phyloP scores from a whole-genome alignment of 768 basidiomycete species.

The Sporobolomyces roseus region DNA sequence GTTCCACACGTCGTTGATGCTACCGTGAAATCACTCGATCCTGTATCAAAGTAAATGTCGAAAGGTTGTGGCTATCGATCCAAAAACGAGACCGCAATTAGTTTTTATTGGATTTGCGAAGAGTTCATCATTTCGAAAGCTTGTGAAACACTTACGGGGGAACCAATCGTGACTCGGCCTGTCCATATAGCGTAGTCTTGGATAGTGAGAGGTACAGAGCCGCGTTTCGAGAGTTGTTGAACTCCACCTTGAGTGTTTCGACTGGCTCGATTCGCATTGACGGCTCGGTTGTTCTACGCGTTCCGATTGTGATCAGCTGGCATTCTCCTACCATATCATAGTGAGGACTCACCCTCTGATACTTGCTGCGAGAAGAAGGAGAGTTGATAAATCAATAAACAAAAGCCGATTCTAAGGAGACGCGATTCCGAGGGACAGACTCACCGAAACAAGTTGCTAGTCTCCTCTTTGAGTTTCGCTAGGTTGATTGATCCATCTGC shows the following conservation, averaged over 20 bases:
- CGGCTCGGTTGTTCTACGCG: constrained; percentile 5
- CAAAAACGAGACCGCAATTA: not conserved
- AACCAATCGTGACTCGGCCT: constrained; percentile 24
- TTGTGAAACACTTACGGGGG: constrained; percentile 13
- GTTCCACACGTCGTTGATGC: constrained; percentile 22
- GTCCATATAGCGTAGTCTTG: constrained; percentile 22
- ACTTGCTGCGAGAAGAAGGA: constrained; percentile 24
- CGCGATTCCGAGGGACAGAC: not conserved
- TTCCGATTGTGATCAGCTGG: too few species aligned
- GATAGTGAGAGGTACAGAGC: not conserved
- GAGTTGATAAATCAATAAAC: constrained; percentile 4
- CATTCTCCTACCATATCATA: too few species aligned
- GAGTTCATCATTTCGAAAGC: not conserved
- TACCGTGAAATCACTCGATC: constrained; percentile 48
- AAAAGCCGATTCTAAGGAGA: too few species aligned
- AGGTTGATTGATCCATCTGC: constrained; percentile 23
- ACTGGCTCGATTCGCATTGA: not conserved
- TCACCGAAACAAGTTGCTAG: not conserved
- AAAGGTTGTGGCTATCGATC: constrained; percentile 43
- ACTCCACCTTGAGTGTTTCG: not conserved
- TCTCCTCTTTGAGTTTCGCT: not conserved
- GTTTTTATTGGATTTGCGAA: too few species aligned
- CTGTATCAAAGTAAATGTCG: constrained; percentile 50
- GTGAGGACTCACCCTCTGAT: constrained; percentile 14
- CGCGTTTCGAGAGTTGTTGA: constrained; percentile 23